Percentiles rank a stretch among this genome's conserved stretches.
Conservation (phyloP, 331 rosid species). For the Rosa hybrid region DNA sequence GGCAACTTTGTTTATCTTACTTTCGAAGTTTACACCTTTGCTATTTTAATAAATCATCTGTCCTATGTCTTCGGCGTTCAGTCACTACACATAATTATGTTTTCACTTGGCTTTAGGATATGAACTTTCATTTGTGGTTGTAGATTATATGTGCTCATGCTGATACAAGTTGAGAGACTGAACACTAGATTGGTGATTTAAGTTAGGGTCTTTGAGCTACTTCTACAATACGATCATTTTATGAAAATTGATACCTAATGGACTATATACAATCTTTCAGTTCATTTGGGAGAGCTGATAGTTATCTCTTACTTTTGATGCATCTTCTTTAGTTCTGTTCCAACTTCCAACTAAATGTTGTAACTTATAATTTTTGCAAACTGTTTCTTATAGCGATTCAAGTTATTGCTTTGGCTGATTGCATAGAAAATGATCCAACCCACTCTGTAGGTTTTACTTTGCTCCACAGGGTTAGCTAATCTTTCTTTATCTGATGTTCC, state of each 20-base stretch:
- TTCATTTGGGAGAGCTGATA: background rate
- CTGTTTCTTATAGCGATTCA: background rate
- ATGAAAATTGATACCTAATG: background rate
- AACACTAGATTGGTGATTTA: background rate
- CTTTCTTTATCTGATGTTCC: constrained; percentile 12
- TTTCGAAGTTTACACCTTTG: background rate
- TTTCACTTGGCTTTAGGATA: background rate
- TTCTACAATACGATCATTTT: background rate
- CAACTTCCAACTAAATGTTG: background rate
- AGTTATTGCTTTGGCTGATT: background rate
- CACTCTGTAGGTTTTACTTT: background rate
- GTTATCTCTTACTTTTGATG: background rate
- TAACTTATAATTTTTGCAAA: background rate
- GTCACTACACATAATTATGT: background rate
- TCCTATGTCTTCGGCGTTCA: background rate
- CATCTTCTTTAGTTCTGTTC: background rate
- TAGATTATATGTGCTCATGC: background rate
- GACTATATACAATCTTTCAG: background rate
- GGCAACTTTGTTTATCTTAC: background rate
- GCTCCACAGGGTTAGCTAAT: background rate
- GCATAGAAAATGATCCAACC: background rate
- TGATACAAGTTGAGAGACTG: background rate
- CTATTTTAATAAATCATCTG: background rate
- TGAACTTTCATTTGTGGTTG: background rate
- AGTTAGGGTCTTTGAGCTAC: background rate